A percentile compares a stretch with the other conserved stretches of the same genome.
Evolutionary conservation across 2,329 filamentous ascomycete genomes (phyloP).

Genomic region (Neocucurbitaria cava): DNA sequence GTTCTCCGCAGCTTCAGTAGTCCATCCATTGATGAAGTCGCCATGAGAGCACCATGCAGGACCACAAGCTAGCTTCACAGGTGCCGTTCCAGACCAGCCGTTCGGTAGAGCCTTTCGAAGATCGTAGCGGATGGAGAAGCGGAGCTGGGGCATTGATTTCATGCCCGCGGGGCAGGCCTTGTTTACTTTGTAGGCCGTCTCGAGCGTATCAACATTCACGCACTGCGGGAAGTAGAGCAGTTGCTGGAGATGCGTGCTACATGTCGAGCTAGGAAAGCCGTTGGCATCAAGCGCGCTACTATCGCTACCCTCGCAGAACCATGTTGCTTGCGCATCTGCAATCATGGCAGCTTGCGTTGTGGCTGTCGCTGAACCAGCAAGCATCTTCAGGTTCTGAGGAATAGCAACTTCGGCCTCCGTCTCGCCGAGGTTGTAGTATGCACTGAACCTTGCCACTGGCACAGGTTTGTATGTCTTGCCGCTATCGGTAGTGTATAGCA

Average conservation of each 20-base stretch:
- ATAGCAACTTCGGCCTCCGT: slow-evolving; percentile 55
- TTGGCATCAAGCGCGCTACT: slow-evolving; percentile 25
- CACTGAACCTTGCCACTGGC: slow-evolving; percentile 51
- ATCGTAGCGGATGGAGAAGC: slow-evolving; percentile 58
- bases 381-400: slow-evolving; percentile 53
- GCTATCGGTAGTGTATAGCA: slow-evolving; percentile 48
- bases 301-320: slow-evolving; percentile 39
- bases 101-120: slow-evolving; percentile 52
- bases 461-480: slow-evolving; percentile 44
- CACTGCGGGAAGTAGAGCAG: slow-evolving; percentile 57
- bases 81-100: slow-evolving; percentile 55
- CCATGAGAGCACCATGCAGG: slow-evolving; percentile 54
- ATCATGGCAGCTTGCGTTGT: slow-evolving; percentile 29
- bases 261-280: slow-evolving; percentile 47
- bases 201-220: slow-evolving; percentile 47
- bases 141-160: slow-evolving; percentile 57
- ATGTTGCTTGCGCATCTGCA: slow-evolving; percentile 30
- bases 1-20: slow-evolving; percentile 49
- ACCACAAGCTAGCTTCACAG: slow-evolving; percentile 53
- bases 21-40: slow-evolving; percentile 59
- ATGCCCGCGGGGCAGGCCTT: slow-evolving; percentile 54
- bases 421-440: slow-evolving; percentile 55
- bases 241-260: slow-evolving; percentile 54
- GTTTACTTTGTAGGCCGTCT: slow-evolving; percentile 46
- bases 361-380: slow-evolving; percentile 52